phyloP scores from a whole-genome alignment of 352 stramenopile species.

The Pilasporangium apinafurcum region DNA sequence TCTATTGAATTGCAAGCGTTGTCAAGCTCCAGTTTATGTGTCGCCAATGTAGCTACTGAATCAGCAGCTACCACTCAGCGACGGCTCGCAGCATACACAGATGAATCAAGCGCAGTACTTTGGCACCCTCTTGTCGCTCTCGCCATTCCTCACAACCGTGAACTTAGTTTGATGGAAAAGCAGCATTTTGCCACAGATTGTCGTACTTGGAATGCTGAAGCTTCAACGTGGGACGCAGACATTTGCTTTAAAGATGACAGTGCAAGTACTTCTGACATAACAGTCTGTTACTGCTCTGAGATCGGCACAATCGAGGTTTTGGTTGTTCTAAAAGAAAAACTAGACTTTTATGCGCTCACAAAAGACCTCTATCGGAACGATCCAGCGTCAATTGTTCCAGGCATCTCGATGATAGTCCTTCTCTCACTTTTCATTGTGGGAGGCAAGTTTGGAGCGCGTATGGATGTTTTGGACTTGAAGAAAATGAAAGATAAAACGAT shows the following conservation, averaged over 20 bases:
- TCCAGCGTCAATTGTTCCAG: constrained; percentile 34
- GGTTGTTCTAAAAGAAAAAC: constrained; percentile 50
- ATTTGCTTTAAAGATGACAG: constrained; percentile 58
- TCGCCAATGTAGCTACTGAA: constrained; percentile 17
- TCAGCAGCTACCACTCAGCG: constrained; percentile 1
- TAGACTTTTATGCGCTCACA: constrained; percentile 53
- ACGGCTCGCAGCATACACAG: background rate
- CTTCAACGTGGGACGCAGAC: constrained; percentile 27
- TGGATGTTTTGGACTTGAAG: constrained; percentile 27
- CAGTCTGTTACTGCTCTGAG: constrained; percentile 52
- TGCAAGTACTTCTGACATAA: constrained; percentile 23
- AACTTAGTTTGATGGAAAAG: constrained; percentile 34
- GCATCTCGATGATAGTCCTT: constrained; percentile 27
- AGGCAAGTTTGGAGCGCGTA: constrained; percentile 17
- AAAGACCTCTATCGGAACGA: constrained; percentile 62
- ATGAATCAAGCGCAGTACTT: constrained; percentile 1
- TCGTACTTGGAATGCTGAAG: constrained; percentile 36
- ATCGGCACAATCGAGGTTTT: constrained; percentile 45
- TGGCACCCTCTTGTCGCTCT: constrained; percentile 40
- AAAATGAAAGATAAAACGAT: constrained; percentile 49
- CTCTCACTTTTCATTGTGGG: constrained; percentile 26
- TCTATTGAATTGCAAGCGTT: constrained; percentile 24
- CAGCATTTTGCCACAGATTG: constrained; percentile 60
- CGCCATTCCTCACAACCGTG: constrained; percentile 37
- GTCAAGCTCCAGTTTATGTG: constrained; percentile 25